Conservation (phyloP, 2,329 filamentous ascomycete species). For the Exophiala alcalophila region DNA sequence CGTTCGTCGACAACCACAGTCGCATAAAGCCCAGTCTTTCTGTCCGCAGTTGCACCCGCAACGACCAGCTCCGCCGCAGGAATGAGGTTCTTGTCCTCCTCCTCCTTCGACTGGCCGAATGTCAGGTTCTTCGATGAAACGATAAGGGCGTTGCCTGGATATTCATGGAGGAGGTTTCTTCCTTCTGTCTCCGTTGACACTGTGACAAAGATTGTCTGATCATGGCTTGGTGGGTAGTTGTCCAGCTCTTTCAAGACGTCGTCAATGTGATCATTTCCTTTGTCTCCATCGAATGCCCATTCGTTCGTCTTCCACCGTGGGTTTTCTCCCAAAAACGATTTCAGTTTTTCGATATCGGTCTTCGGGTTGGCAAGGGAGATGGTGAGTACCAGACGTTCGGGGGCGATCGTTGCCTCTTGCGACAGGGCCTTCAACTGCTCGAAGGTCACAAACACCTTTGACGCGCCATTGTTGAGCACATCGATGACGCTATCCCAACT, state of each 20-base stretch:
- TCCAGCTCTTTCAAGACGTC: slow-evolving; percentile 39
- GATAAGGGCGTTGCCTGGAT: slow-evolving; percentile 48
- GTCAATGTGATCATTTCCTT: slow-evolving; percentile 43
- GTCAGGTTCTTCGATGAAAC: slow-evolving; percentile 70
- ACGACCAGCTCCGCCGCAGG: slow-evolving; percentile 70
- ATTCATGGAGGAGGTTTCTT: slow-evolving; percentile 32
- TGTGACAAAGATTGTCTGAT: slow-evolving; percentile 40
- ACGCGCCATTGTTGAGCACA: slow-evolving; percentile 79
- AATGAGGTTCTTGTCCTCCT: slow-evolving; percentile 55
- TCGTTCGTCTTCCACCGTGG: slow-evolving; percentile 29
- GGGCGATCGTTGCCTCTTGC: slow-evolving; percentile 50
- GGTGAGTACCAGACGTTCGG: slow-evolving; percentile 57
- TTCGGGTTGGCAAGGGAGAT: slow-evolving; percentile 40
- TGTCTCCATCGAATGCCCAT: slow-evolving; percentile 32
- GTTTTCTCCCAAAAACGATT: slow-evolving; percentile 40
- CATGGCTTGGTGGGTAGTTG: slow-evolving; percentile 33
- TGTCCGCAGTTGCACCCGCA: slow-evolving; percentile 73
- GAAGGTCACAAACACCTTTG: slow-evolving; percentile 76
- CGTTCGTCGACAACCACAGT: slow-evolving; percentile 89
- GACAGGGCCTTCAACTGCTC: slow-evolving; percentile 61
- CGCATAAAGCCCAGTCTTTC: slow-evolving; percentile 77
- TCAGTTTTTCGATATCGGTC: slow-evolving; percentile 39
- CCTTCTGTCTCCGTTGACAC: slow-evolving; percentile 23
- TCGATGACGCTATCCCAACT: slow-evolving; percentile 71
- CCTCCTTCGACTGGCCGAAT: slow-evolving; percentile 58